Conservation (phyloP, 2,329 filamentous ascomycete species). For the Botrytis medusae region DNA sequence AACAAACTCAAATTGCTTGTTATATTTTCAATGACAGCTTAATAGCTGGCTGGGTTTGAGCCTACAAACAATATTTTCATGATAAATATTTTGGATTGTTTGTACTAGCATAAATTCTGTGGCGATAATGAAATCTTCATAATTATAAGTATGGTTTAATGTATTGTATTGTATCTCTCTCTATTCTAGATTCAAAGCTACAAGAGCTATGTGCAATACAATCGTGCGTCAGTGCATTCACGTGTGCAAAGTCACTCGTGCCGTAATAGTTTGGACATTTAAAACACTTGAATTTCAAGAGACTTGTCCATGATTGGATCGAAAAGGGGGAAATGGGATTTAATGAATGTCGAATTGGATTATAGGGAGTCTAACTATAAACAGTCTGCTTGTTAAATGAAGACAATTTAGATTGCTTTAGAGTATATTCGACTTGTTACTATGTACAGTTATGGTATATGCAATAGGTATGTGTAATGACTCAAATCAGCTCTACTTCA, state of each 20-base stretch:
- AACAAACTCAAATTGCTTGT: background rate
- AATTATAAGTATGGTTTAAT: too few species aligned
- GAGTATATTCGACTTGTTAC: background rate
- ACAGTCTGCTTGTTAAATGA: background rate
- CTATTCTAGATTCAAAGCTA: too few species aligned
- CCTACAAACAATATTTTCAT: background rate
- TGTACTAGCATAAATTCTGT: too few species aligned
- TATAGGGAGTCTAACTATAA: rapidly evolving
- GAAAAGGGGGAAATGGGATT: background rate
- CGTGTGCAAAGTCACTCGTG: too few species aligned
- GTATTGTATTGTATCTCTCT: too few species aligned
- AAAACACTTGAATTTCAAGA: background rate
- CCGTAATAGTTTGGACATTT: background rate
- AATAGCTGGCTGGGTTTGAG: rapidly evolving
- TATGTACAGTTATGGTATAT: background rate
- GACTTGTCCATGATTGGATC: background rate
- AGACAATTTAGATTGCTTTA: background rate
- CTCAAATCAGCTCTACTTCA: background rate
- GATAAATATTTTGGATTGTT: background rate
- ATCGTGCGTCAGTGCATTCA: too few species aligned
- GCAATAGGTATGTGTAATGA: background rate
- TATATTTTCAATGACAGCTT: background rate
- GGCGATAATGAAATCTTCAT: too few species aligned
- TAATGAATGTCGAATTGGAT: rapidly evolving
- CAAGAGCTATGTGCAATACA: too few species aligned